Evolutionary conservation across 495 filamentous ascomycete genomes (phyloP), one percentile per base, ranked within the genome.

Genomic region (Talaromyces borbonicus): DNA sequence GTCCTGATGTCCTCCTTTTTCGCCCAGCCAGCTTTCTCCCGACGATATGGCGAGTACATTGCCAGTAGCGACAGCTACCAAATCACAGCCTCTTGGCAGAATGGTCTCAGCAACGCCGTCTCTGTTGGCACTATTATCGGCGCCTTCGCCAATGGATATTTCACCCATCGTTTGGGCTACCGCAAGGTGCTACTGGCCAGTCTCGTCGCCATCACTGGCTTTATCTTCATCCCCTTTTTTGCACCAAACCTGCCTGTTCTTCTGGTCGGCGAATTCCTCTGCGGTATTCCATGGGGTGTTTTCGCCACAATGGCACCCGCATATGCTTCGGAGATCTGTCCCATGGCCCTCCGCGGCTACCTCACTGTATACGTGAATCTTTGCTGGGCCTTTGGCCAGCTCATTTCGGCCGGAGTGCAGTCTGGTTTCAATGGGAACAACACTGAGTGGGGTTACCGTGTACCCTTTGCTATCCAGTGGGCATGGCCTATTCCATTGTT

Each of bases 191-290:
- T 60, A 67, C 0, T 56, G 70, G 35, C 50, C 71, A 0, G 35
- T 61, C 7, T 66, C 70, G 45, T 56, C 9, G 49, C 68, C 24
- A 52, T 77, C 37, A 70, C 60, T 26, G 62, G 56, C 1, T 69
- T 74, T 43, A 69, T 77, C 47, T 77, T 75, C 60, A 63, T 80
- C 46, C 63, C 65, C 3, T 77, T 81, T 51, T 74, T 72, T 48
- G 63, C 63, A 50, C 56, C 57, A 15, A 62, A 56, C 5, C 55
- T 63, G 3, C 48, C 59, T 0, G 61, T 72, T 11, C 59, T 74
- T 30, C 53, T 71, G 16, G 58, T 62, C 8, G 64, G 60, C 11
- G 61, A 74, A 51, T 47, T 72, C 30, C 52, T 74, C 2, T 65
- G 66, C 43, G 71, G 71, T 27, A 40, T 75, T 11, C 61, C 67